Base-by-base conservation (phyloP, 768 basidiomycete genomes). In the Lentinula edodes region DNA sequence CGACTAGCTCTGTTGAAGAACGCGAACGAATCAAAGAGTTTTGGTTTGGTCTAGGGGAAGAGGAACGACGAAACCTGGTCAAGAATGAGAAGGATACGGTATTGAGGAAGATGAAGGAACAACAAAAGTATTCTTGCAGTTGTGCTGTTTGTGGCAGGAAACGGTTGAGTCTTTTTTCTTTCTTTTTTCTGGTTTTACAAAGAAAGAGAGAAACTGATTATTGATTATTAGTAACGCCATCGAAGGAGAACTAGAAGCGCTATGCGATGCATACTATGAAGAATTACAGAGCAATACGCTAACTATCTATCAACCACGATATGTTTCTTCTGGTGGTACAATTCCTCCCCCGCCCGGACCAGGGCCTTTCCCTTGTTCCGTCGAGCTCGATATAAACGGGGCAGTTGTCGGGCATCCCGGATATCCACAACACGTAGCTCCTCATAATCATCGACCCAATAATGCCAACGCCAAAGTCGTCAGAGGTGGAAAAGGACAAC, bases 181-280 rank as follows among this genome's bases (percentile, higher is more conserved):
- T 62, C 61, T 66, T 23, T 23, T 67, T 62, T 61, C 65, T 64
- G 65, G 4, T 39, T 20, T 38, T 36, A 16, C 18, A n/a, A 36
- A 15, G 34, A 35, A 23, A 23, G 23, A 23, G 18, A 53, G 3
- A 6, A 3, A 18, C 34, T 18, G 3, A 35, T 62, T 63, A 61
- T 61, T 45, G 56, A 57, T 61, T 61, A 57, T 54, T 71, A 95
- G 93, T 69, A 89, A 90, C 80, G 95, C 95, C 65, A 98, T 99
- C 81, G 97, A 99, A 82, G 93, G 95, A 80, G 97, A 99, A 83
- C 90, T 99, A 76, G 94, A 98, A 83, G 93, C 95, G 80, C 89
- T 98, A 79, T 99, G 98, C 86, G 96, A 98, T 85, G 95, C 95
- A 81, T 99, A 98, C 85, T 98, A 98, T 87, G 93, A 97, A 76